Evolutionary conservation across 192 early-diverging fungal genomes (phyloP), one percentile per base, ranked within the genome.

Genomic region (Backusella australiensis): DNA sequence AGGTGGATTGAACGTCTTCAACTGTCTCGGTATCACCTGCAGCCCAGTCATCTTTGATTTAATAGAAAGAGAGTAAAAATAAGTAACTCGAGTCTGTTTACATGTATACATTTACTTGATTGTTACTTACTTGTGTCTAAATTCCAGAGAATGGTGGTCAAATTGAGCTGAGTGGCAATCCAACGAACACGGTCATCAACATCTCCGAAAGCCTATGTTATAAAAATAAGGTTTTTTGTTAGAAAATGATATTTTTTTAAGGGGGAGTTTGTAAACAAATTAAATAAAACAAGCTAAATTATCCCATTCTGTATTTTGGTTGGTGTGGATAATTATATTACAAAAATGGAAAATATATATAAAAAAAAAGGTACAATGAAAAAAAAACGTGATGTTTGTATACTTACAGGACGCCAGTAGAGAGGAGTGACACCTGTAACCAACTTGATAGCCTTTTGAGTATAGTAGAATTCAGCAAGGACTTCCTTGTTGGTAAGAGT

Each of bases 181-280:
- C 72, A 71, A 34, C 90, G 83, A 34, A 90, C 86, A 65, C 90
- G 81, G 17, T 88, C 86, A 71, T 91, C 90, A 39, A 88, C 81
- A 81, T 90, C 89, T 66, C 89, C 89, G 34, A 76, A 84, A 46
- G 86, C 74, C 76, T 77, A 66, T 34, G 38, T 17, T 66, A 23
- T 59, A 23, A 39, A 36, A 77, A 56, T 21, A 71, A 17, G 3
- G 46, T 14, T 29, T 63, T 63, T 11, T 23, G 23, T 35, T 36
- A 71, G 39, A 26, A 39, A 21, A 38, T 9, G 34, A 4, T 0
- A 9, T 17, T 21, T n/a, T 32, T 44, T 29, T 38, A 44, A 29
- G 42, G 21, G 70, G 26, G 70, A 71, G 36, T 44, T 38, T 42
- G 36, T 12, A 44, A 71, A 29, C n/a, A 17, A 11, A 38, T 34